Base-by-base conservation (phyloP, 106 monocot species). In the Dendrobium nobile region DNA sequence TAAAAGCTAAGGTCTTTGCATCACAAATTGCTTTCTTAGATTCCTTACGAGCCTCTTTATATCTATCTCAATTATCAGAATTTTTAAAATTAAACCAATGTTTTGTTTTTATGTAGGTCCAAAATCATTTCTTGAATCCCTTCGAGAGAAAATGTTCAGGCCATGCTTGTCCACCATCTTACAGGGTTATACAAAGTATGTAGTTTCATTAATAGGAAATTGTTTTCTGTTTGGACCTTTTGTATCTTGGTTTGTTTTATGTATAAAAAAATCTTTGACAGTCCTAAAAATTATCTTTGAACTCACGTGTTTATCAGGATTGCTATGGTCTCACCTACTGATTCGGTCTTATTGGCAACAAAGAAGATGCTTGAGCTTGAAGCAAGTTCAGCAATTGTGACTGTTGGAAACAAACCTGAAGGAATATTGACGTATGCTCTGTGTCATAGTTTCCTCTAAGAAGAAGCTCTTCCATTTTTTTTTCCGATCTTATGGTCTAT, bases 151-250 rank as follows among this genome's bases (percentile, higher is more conserved):
- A 70, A 90, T 95, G 92, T 90, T 95, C 73, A 90, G 78, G 78
- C 95, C 95, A 70, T 92, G 92, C 72, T 78, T 95, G 41, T 92
- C 92, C 40, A 92, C 92, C 27, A 90, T 95, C 54, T 88, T 95
- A 77, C 42, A 85, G 41, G 88, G 88, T 79, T 88, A 87, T 87
- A 67, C 95, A 95, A 92, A 92, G 95, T 95, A 92, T 88, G 95
- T 88, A 88, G 87, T 95, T 86, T 82, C 44, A 79, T 7, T 19
- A 19, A 17, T 41, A 41, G 10, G 26, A 18, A 40, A 72, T 15
- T 48, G 11, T 6, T 13, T 70, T 15, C 11, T n/a, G 16, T 33
- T 37, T 16, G 1, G 24, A 70, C 15, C 9, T 70, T 70, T 70
- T 37, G 70, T 28, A 26, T 67, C 67, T 24, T 67, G 22, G 22